These are phyloP conservation scores for Cucumis melo DNA, from an alignment of 306 rosid genomes.

Conservation along the genomic window DNA sequence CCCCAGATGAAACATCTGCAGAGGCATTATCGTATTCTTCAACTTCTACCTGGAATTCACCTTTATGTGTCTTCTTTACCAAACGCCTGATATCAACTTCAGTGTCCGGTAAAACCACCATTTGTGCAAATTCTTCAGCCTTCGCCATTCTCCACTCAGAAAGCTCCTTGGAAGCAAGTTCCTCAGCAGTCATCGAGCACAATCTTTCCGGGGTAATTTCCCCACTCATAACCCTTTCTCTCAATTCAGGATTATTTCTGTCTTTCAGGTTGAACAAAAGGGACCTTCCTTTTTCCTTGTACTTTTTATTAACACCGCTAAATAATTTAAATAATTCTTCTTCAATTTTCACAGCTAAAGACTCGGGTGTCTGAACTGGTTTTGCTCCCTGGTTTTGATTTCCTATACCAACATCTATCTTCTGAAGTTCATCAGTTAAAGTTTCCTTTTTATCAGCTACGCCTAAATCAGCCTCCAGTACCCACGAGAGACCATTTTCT, in stretches of 20 bases:
- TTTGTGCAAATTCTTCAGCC: constrained; percentile 97
- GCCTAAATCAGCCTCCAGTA: constrained; percentile 49
- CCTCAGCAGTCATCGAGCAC: constrained; percentile 96
- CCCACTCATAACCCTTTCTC: constrained; percentile 87
- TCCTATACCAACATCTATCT: constrained; percentile 22
- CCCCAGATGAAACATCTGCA: constrained; percentile 46
- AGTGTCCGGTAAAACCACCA: constrained; percentile 84
- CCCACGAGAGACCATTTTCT: constrained; percentile 98
- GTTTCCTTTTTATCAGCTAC: constrained; percentile 25
- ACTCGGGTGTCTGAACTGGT: constrained; percentile 30
- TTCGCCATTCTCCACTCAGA: constrained; percentile 97
- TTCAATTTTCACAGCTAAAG: constrained; percentile 60
- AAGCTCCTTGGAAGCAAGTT: constrained; percentile 98
- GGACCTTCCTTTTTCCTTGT: constrained; percentile 97
- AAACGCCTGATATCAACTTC: constrained; percentile 77
- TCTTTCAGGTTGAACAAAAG: constrained; percentile 93
- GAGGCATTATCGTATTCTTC: constrained; percentile 52
- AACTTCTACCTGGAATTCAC: constrained; percentile 90
- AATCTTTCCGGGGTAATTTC: constrained; percentile 61
- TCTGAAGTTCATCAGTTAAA: constrained; percentile 27
- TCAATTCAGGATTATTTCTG: constrained; percentile 81
- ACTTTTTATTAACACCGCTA: constrained; percentile 97
- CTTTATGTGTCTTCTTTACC: constrained; percentile 92
- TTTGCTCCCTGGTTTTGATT: constrained; percentile 19
- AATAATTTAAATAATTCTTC: constrained; percentile 79